Percentiles rank a stretch among this genome's conserved stretches.
Conservation (phyloP, 2,329 filamentous ascomycete genomes). For the Apiospora sp. region DNA sequence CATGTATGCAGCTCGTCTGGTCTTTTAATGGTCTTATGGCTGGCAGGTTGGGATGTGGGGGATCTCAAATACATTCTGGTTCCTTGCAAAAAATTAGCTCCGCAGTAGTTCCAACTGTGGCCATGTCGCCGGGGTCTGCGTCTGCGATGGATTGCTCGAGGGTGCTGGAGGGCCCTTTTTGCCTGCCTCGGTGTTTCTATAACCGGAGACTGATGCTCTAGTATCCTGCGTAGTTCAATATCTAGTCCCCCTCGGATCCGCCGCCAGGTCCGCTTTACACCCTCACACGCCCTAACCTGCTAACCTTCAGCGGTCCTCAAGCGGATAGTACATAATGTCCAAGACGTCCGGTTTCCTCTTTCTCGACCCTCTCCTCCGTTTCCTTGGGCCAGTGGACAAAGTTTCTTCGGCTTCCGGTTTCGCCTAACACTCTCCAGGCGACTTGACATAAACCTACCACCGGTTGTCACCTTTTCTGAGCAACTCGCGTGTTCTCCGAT, state of each 20-base stretch:
- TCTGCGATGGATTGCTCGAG: conserved; percentile 14
- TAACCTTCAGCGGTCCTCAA: conserved; percentile 8
- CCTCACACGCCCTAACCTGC: neutral
- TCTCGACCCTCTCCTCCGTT: conserved; percentile 10
- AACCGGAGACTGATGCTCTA: conserved; percentile 3
- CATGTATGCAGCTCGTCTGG: conserved; percentile 10
- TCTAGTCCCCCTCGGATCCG: conserved; percentile 7
- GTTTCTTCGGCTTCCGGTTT: conserved; percentile 13
- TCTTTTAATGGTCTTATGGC: neutral
- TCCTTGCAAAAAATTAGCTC: neutral
- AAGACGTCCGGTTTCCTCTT: neutral
- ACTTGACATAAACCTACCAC: neutral
- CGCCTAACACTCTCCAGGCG: neutral
- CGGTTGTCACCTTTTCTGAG: neutral
- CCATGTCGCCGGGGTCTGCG: conserved; percentile 16
- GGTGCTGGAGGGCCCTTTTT: neutral
- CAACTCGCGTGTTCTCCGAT: conserved; percentile 14
- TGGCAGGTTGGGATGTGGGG: conserved; percentile 10
- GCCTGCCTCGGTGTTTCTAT: conserved; percentile 18
- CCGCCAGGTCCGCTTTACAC: conserved; percentile 16
- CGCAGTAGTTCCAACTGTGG: conserved; percentile 21
- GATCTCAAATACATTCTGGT: neutral
- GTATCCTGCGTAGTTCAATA: neutral
- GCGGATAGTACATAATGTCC: neutral
- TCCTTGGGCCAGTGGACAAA: conserved; percentile 7